Base-by-base conservation (phyloP, 1,284 basidiomycete genomes). In the Boletus albobrunnescens region DNA sequence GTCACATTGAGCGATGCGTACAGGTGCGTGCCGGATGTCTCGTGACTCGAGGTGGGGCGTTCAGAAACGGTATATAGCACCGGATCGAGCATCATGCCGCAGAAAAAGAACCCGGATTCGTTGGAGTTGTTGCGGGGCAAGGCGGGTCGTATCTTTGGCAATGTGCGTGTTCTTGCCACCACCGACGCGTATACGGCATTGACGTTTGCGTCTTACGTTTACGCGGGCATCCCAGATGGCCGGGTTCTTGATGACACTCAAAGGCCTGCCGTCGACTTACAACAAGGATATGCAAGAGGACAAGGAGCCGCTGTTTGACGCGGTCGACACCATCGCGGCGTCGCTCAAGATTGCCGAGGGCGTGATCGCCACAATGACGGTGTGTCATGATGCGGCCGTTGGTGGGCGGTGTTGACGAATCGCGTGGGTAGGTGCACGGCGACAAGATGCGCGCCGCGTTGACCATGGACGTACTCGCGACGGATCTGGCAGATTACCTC, bases 271-370 rank as follows among this genome's bases (percentile, higher is more conserved):
- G 10, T 96, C 95, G 23, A 98, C 95, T 9, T 99, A 99, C 74
- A 98, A 99, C 77, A 99, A 99, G 71, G 95, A 99, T 70, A 73
- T 99, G 50, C 95, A 99, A 69, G 96, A 99, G 70, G 94, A 96
- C 70, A 98, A 99, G 71, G 95, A 99, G 67, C 94, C 95, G 0
- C 71, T 99, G 46, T 99, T 98, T 58, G 95, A 99, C 65, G 77
- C 87, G 8, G 90, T 95, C 28, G 92, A 96, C 64, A 97, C 91
- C 27, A 72, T 96, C 32, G 82, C 84, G n/a, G 87, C 91, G 32
- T 94, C 87, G 37, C 78, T 98, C 60, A 83, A 87, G 63, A 98
- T 99, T 56, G 84, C 94, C 3, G 92, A 96, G 61, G 95, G 95
- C 26, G 95, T 97, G 32, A 77, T 99, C 56, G 85, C 91, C 22